These are phyloP conservation scores for Rhizoclosmatium globosum DNA, from an alignment of 192 early-diverging fungal species.

Conservation along the genomic window DNA sequence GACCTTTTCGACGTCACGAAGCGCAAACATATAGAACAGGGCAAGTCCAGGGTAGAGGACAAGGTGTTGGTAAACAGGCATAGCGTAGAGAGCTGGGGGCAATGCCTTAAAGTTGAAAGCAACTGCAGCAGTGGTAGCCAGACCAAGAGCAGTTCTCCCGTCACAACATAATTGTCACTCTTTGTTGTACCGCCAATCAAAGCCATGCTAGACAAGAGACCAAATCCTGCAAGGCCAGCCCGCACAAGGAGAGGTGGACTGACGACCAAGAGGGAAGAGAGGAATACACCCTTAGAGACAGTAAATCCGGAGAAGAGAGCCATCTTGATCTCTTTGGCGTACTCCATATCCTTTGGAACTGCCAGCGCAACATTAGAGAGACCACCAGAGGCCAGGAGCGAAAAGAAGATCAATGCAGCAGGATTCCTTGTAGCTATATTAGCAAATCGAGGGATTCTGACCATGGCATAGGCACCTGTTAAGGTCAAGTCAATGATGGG, in stretches of 20 bases:
- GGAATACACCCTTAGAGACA: not conserved
- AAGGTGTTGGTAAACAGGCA: not conserved
- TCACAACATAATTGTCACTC: not conserved
- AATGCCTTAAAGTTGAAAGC: not conserved
- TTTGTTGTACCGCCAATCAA: not conserved
- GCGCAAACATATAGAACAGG: not conserved
- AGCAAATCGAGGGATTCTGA: not conserved
- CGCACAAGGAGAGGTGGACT: not conserved
- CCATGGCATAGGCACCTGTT: not conserved
- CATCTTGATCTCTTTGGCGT: not conserved
- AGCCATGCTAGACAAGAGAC: not conserved
- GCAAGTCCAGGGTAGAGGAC: not conserved
- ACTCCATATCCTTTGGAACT: not conserved
- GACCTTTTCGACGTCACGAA: not conserved
- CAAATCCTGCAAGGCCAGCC: not conserved
- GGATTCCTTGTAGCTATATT: not conserved
- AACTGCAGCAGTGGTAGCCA: not conserved
- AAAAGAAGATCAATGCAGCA: not conserved
- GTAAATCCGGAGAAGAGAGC: not conserved
- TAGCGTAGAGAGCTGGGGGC: not conserved
- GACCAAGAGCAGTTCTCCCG: not conserved
- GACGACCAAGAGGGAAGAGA: not conserved
- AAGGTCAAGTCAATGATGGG: not conserved
- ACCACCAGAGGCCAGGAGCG: not conserved
- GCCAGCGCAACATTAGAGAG: not conserved